A percentile compares a stretch with the other conserved stretches of the same genome.
phyloP scores from a whole-genome alignment of 176 grass and related monocot species.

The Areca catechu region DNA sequence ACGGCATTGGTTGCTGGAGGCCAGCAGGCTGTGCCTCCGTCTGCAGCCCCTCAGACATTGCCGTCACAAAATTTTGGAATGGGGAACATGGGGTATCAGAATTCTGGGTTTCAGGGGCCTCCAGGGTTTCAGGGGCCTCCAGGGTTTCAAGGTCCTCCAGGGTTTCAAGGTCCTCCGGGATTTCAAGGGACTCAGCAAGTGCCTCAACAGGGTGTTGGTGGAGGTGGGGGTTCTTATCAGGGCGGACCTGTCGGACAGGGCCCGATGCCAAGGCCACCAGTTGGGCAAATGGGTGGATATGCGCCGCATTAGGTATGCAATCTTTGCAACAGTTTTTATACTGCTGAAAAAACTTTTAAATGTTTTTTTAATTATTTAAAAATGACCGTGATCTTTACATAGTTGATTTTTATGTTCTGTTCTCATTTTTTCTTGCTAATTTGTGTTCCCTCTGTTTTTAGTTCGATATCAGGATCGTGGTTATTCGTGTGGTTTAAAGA shows the following conservation, averaged over 20 bases:
- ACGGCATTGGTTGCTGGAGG: constrained; percentile 53
- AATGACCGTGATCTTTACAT: constrained; percentile 4
- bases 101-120: constrained; percentile 43
- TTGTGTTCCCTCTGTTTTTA: constrained; percentile 39
- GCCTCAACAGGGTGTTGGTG: constrained; percentile 33
- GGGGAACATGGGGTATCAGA: constrained; percentile 48
- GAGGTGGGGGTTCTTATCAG: constrained; percentile 56
- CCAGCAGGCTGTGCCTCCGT: constrained; percentile 25
- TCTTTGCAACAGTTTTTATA: constrained; percentile 9
- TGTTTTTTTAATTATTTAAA: constrained; percentile 4
- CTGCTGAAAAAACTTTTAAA: background rate
- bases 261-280: constrained; percentile 47
- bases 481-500: constrained; percentile 80
- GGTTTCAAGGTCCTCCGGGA: constrained; percentile 72
- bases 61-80: constrained; percentile 48
- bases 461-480: constrained; percentile 71
- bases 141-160: constrained; percentile 87
- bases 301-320: constrained; percentile 69
- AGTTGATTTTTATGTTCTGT: constrained; percentile 13
- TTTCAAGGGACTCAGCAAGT: constrained; percentile 8
- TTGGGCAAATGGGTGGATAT: constrained; percentile 60
- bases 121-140: constrained; percentile 55
- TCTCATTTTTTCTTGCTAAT: constrained; percentile 44
- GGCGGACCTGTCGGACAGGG: constrained; percentile 43
- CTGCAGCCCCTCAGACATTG: constrained; percentile 24